Base-by-base conservation (phyloP, 495 filamentous ascomycete species). In the Tuber microsphaerosporum region DNA sequence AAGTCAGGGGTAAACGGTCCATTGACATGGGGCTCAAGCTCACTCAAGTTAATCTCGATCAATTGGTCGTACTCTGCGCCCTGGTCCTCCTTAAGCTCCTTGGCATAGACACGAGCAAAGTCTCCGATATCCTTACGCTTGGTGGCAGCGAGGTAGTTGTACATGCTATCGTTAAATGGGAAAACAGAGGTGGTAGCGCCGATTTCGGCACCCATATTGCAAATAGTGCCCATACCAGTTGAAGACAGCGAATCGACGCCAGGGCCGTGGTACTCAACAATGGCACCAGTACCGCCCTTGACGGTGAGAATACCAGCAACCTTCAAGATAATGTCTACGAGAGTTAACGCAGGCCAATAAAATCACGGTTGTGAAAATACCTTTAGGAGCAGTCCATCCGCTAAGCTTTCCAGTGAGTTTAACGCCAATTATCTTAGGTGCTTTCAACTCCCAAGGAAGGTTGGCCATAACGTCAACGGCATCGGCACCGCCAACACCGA, bases 1-100 rank as follows among this genome's bases (percentile, higher is more conserved):
- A 99, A 90, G 90, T 99, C 95, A 76, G 95, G 95, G n/a, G 95
- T 99, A 90, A 99, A 99, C 73, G 95, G 95, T 80, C 95, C 95
- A 87, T 99, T 99, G 87, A 99, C 93, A 85, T 99, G 93, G 51
- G 95, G 95, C 88, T 99, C 95, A 69, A 99, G 91, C 85, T 95
- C 91, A 72, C 88, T 91, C 51, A 99, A 89, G 87, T 99, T 94
- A 86, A 99, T 91, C 87, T 97, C 94, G 80, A 99, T 90, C 78
- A 97, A 86, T 86, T 99, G 91, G 84, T 99, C 95, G 85, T 97
- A 99, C 86, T 98, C 90, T 76, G 93, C 94, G 83, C 94, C 95
- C 85, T 96, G 88, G 82, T 99, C 95, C 84, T 93, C 92, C 75
- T 88, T 89, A 80, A 99, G 92, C 83, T 97, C 92, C 79, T 91